A percentile compares a stretch with the other conserved stretches of the same genome.
phyloP scores from a whole-genome alignment of 768 basidiomycete genomes.

The Fomitopsis serialis region DNA sequence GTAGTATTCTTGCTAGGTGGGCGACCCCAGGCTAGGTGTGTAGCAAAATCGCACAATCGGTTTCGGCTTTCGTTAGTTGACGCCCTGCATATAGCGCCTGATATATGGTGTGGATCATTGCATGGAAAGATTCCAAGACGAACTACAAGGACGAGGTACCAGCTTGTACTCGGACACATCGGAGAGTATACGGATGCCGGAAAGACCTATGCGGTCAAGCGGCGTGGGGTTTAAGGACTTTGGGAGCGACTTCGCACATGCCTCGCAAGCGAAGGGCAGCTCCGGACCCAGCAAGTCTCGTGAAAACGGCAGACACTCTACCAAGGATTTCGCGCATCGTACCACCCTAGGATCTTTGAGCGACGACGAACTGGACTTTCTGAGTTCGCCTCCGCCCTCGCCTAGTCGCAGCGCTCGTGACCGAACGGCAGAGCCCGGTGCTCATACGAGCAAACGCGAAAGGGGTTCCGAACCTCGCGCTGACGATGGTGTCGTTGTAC shows the following conservation, averaged over 20 bases:
- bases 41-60: too few relatives aligned
- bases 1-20: too few relatives aligned
- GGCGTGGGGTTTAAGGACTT: constrained; percentile 12
- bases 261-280: not conserved
- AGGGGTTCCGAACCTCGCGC: too few relatives aligned
- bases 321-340: too few relatives aligned
- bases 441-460: not conserved
- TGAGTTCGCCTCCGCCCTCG: constrained; percentile 5
- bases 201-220: not conserved
- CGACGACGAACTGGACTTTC: constrained; percentile 18
- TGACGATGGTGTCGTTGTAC: constrained; percentile 7
- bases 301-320: too few relatives aligned
- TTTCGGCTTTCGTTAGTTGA: too few relatives aligned
- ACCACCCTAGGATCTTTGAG: too few relatives aligned
- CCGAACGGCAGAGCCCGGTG: not conserved
- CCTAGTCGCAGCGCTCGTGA: not conserved
- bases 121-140: constrained; percentile 8
- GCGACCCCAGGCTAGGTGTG: too few relatives aligned
- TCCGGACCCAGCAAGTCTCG: not conserved
- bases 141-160: constrained; percentile 7
- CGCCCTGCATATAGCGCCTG: too few relatives aligned
- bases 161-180: constrained; percentile 14
- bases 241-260: constrained; percentile 15
- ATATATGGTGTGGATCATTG: not conserved
- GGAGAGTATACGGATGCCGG: constrained; percentile 4